Evolutionary conservation across 2,329 filamentous ascomycete genomes (phyloP).

Genomic region (Diaporthe sp.): DNA sequence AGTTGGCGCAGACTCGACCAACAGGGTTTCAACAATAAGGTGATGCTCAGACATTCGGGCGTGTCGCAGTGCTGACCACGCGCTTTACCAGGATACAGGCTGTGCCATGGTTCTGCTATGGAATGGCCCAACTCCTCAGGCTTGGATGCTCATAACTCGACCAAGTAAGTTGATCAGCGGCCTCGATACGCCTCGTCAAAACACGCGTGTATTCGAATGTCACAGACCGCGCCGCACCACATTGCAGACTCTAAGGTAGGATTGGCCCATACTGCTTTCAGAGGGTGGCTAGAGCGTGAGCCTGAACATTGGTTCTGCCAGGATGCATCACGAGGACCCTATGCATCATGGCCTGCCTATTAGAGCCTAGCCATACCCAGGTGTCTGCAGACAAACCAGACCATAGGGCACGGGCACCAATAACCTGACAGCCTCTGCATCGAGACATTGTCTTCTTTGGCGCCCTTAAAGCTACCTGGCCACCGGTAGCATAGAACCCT

Average conservation of each 20-base stretch:
- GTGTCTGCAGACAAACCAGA: not conserved
- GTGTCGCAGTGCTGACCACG: not conserved
- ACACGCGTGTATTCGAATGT: not conserved
- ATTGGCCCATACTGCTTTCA: not conserved
- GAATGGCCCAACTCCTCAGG: not conserved
- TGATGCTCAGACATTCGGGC: not conserved
- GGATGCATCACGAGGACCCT: not conserved
- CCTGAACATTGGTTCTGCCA: not conserved
- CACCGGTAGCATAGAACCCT: not conserved
- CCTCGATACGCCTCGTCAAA: not conserved
- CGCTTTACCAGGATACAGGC: not conserved
- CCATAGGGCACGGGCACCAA: not conserved
- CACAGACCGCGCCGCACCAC: not conserved
- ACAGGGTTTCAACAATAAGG: not conserved
- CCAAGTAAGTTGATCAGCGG: not conserved
- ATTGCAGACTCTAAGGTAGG: not conserved
- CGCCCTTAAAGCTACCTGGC: not conserved
- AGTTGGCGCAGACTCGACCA: not conserved
- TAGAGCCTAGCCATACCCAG: not conserved
- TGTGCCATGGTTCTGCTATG: not conserved
- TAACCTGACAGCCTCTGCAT: not conserved
- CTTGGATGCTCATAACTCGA: not conserved
- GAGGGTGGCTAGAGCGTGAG: not conserved
- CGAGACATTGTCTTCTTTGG: not conserved
- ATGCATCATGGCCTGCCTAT: conserved; percentile 4